Evolutionary conservation across 1,284 basidiomycete species (phyloP).

Genomic region (Heterobasidion occidentale): DNA sequence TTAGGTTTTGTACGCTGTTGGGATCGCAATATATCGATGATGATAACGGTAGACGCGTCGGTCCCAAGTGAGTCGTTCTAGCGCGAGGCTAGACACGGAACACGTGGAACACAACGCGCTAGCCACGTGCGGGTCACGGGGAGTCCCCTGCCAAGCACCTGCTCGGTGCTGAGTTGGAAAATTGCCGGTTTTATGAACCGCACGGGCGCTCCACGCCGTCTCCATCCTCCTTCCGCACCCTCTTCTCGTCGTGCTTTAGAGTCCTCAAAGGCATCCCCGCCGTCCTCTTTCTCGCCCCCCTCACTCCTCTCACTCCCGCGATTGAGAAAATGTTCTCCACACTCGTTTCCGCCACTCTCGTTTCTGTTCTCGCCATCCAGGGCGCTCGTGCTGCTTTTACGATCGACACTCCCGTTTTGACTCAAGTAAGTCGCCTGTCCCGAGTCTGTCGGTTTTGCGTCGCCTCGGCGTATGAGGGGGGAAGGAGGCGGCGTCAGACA

Average conservation of each 20-base stretch:
- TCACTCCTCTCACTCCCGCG: constrained; percentile 15
- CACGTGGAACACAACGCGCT: not conserved
- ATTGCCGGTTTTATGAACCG: not conserved
- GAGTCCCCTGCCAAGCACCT: not conserved
- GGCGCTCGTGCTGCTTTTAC: constrained; percentile 45
- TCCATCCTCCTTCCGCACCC: not conserved
- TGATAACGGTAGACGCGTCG: not conserved
- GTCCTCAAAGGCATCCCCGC: constrained; percentile 12
- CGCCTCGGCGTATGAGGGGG: not conserved
- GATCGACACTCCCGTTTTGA: constrained; percentile 41
- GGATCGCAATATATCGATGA: not conserved
- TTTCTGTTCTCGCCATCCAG: constrained; percentile 45
- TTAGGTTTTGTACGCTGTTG: not conserved
- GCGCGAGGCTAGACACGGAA: not conserved
- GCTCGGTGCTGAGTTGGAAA: not conserved
- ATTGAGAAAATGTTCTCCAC: constrained; percentile 59
- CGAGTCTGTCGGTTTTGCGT: not conserved
- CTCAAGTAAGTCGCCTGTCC: constrained; percentile 35
- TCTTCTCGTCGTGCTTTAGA: not conserved
- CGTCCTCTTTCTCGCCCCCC: constrained; percentile 19
- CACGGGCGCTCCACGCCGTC: not conserved
- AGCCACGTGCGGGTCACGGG: not conserved
- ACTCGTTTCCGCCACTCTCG: constrained; percentile 64
- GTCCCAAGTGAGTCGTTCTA: not conserved
- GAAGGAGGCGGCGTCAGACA: not conserved